Evolutionary conservation across 495 filamentous ascomycete genomes (phyloP), one percentile per base, ranked within the genome.

Genomic region (Staphylotrichum tortipilum): DNA sequence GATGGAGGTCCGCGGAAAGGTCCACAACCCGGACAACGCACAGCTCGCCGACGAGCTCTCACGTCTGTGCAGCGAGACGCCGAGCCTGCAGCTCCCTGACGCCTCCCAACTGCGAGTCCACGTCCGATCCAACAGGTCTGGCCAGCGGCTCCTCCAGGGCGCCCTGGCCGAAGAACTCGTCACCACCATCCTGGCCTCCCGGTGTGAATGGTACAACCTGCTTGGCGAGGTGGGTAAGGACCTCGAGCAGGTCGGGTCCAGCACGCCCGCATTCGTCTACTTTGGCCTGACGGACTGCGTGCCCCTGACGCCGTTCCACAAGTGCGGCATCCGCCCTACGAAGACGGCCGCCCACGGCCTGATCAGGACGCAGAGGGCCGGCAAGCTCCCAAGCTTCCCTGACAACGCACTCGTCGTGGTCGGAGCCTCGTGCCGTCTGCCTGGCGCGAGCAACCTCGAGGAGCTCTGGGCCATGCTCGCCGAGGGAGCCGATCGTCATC

Each of bases 381-480:
- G 9, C 22, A 53, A 55, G 34, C 34, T 15, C 18, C 40, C 56
- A 14, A 12, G 31, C n/a, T 42, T 55, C 19, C 49, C 53, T 11
- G 50, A 61, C 1, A 54, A 67, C 26, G 56, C 63, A n/a, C 51
- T 72, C 31, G 75, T n/a, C 74, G 62, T 79, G 12, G 64, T 79
- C 15, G 75, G 74, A 8, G 68, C 74, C 60, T 57, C 75, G 5
- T 80, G 73, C 51, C 68, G 75, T n/a, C 70, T 81, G 26, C 77
- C 79, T n/a, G 78, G 69, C 0, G 61, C 60, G 19, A 72, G 71
- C 7, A 64, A 49, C 10, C 66, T 53, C 33, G 62, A 68, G n/a
- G 56, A 59, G 6, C 66, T 81, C 22, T 82, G 75, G 76, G 12
- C 39, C 26, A 19, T 55, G 3, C 17, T 62, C 14, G 19, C 56